phyloP scores from a whole-genome alignment of 169 alveolate genomes.

The Cryptosporidium meleagridis region DNA sequence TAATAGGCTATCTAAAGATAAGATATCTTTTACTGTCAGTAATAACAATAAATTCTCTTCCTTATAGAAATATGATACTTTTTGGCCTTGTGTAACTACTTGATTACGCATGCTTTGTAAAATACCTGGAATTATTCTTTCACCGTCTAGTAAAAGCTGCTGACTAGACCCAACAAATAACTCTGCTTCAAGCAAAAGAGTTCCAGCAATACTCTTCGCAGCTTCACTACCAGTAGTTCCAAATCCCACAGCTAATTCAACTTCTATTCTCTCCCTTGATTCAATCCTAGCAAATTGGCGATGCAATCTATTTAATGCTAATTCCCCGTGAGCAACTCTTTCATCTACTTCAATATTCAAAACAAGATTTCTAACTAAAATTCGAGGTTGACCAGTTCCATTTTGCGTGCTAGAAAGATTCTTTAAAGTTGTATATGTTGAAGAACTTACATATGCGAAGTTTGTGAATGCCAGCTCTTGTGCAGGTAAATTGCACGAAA shows the following conservation, averaged over 20 bases:
- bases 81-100: slow-evolving; percentile 77
- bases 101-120: slow-evolving; percentile 75
- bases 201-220: slow-evolving; percentile 77
- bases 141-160: slow-evolving; percentile 75
- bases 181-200: slow-evolving; percentile 76
- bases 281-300: slow-evolving; percentile 78
- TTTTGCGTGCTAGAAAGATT: slow-evolving; percentile 12
- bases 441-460: slow-evolving; percentile 75
- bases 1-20: slow-evolving; percentile 48
- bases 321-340: slow-evolving; percentile 77
- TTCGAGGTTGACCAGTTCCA: slow-evolving; percentile 58
- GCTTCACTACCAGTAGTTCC: slow-evolving; percentile 72
- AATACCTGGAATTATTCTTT: slow-evolving; percentile 60
- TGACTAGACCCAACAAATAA: slow-evolving; percentile 77
- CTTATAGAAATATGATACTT: slow-evolving; percentile 76
- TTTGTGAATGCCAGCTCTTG: slow-evolving; percentile 80
- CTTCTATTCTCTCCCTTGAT: slow-evolving; percentile 74
- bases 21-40: slow-evolving; percentile 75
- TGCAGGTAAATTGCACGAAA: slow-evolving; percentile 78
- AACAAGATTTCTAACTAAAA: slow-evolving; percentile 73
- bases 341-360: slow-evolving; percentile 76
- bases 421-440: slow-evolving; percentile 69
- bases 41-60: slow-evolving; percentile 74
- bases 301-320: slow-evolving; percentile 79
- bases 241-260: slow-evolving; percentile 74